Evolutionary conservation across 352 stramenopile species (phyloP).

Genomic region (Phytophthora kernoviae): DNA sequence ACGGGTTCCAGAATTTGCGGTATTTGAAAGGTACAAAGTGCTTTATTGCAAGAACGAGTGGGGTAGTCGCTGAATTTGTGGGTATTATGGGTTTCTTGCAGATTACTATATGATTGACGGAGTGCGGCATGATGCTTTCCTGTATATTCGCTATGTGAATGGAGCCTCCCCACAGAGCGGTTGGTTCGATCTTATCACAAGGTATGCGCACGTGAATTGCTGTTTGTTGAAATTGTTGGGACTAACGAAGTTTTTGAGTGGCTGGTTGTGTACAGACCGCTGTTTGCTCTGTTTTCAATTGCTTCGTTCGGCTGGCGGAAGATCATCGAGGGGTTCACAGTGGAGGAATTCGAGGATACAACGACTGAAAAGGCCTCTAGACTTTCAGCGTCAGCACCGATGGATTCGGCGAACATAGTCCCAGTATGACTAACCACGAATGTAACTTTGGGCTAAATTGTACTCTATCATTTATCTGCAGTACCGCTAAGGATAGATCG

Average conservation of each 20-base stretch:
- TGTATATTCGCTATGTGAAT: conserved; percentile 90
- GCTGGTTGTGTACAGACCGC: conserved; percentile 40
- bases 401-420: conserved; percentile 22
- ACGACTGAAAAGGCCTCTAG: conserved; percentile 22
- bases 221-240: conserved; percentile 5
- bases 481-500: conserved; percentile 27
- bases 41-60: neutral
- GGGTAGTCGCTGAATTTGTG: conserved; percentile 6
- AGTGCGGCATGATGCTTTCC: conserved; percentile 77
- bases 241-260: conserved; percentile 15
- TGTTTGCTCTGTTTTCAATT: conserved; percentile 68
- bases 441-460: conserved; percentile 22
- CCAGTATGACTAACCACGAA: conserved; percentile 27
- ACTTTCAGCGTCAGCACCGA: conserved; percentile 9
- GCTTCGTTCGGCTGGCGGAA: conserved; percentile 71
- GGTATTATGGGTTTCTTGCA: conserved; percentile 18
- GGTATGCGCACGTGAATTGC: conserved; percentile 27
- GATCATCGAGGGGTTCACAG: conserved; percentile 53
- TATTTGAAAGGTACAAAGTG: conserved; percentile 84
- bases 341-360: conserved; percentile 40
- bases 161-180: conserved; percentile 56
- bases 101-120: conserved; percentile 91
- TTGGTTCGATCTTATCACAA: conserved; percentile 74
- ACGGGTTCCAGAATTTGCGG: conserved; percentile 93
- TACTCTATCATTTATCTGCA: conserved; percentile 17